Evolutionary conservation across 371 early-diverging fungal genomes (phyloP).

Genomic region (Rhizopus delemar): DNA sequence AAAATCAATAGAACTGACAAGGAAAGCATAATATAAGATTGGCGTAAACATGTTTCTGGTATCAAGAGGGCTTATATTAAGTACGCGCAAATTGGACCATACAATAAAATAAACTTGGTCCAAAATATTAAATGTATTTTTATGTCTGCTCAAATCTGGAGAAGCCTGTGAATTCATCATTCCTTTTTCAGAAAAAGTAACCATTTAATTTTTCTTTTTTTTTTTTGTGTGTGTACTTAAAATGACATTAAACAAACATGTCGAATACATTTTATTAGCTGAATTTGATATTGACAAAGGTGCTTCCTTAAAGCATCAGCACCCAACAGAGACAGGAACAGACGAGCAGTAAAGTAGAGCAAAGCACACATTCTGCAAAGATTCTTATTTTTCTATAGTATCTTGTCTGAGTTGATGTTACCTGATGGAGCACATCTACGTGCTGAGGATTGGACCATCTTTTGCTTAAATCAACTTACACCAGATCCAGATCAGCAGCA

Average conservation of each 20-base stretch:
- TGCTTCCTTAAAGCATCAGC: slow-evolving; percentile 80
- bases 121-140: no score
- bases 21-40: no score
- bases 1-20: no score
- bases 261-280: slow-evolving; percentile 84
- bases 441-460: slow-evolving; percentile 93
- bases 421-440: slow-evolving; percentile 94
- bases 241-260: slow-evolving; percentile 45
- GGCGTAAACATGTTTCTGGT: no score
- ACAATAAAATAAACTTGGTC: no score
- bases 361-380: not conserved
- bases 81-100: no score
- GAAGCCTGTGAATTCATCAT: no score
- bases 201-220: no score
- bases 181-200: no score
- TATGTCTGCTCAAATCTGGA: no score
- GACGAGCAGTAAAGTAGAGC: slow-evolving; percentile 73
- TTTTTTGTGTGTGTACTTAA: no score
- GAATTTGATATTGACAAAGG: slow-evolving; percentile 95
- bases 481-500: slow-evolving; percentile 46
- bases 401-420: slow-evolving; percentile 91
- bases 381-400: slow-evolving; percentile 39
- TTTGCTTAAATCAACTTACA: slow-evolving; percentile 80
- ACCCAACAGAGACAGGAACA: slow-evolving; percentile 81
- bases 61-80: no score